phyloP scores from a whole-genome alignment of 2,329 filamentous ascomycete genomes.

The Pseudogymnoascus sp. region DNA sequence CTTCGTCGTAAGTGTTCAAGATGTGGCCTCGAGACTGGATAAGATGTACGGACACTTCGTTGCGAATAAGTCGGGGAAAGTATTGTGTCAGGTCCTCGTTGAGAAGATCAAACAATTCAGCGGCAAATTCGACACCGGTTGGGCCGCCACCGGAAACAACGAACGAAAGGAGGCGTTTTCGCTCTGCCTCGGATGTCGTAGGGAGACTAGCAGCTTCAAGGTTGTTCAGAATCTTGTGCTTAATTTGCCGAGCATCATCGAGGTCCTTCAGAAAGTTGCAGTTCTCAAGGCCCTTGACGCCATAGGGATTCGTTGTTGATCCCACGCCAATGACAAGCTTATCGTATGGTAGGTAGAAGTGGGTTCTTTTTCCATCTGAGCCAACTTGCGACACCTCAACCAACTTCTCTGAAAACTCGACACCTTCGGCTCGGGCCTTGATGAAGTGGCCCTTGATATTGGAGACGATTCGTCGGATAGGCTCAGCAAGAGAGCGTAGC shows the following conservation, averaged over 20 bases:
- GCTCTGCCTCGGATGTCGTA: constrained; percentile 80
- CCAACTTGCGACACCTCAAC: constrained; percentile 76
- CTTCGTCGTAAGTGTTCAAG: constrained; percentile 95
- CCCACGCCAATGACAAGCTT: constrained; percentile 91
- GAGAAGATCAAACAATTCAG: constrained; percentile 88
- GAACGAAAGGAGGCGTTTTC: constrained; percentile 80
- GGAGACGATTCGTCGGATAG: constrained; percentile 74
- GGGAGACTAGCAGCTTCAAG: constrained; percentile 88
- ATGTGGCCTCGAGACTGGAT: constrained; percentile 94
- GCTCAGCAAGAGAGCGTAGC: constrained; percentile 83
- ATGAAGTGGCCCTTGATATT: constrained; percentile 81
- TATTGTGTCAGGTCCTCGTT: constrained; percentile 83
- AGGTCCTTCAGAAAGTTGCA: constrained; percentile 96
- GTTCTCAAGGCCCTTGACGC: constrained; percentile 87
- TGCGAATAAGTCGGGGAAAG: constrained; percentile 85
- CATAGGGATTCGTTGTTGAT: constrained; percentile 87
- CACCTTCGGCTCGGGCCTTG: constrained; percentile 74
- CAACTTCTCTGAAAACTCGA: constrained; percentile 85
- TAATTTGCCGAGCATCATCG: constrained; percentile 79
- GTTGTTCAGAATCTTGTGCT: constrained; percentile 81
- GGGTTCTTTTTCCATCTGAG: constrained; percentile 58
- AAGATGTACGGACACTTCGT: constrained; percentile 94
- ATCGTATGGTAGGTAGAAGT: constrained; percentile 95
- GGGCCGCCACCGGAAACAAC: constrained; percentile 93
- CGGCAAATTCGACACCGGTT: constrained; percentile 95